Base-by-base conservation (phyloP, 805 yeast genomes). In the Vanderwaltozyma verrucispora region DNA sequence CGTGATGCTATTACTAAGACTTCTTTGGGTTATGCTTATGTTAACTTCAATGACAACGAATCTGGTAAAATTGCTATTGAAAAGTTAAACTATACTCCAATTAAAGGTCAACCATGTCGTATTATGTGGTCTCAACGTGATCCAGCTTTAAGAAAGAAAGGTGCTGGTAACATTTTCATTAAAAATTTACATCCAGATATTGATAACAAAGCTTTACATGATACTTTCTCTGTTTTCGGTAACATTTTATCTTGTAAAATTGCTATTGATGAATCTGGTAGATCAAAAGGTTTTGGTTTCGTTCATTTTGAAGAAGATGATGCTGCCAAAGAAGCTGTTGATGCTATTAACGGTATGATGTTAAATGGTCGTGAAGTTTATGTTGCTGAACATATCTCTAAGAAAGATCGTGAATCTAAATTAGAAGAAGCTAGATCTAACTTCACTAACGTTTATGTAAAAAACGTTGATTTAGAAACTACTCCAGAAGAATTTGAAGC, bases 51-150 rank as follows among this genome's bases (percentile, higher is more conserved):
- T 71, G 77, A 80, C 65, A 68, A 74, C 51, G 83, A 74, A 47
- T 96, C 92, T 60, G 97, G 95, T 60, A 87, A 80, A 69, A 79
- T 74, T 60, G 98, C 98, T 46, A 72, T 92, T 63, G 94, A 87
- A 62, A 92, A 86, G 68, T 77, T 92, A 68, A 92, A 89, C 85
- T 92, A 92, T 74, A 68, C 87, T 42, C 77, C 77, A 57, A 79
- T 92, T 69, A 88, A 88, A 67, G 96, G 96, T 60, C 85, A 81
- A 60, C 87, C 96, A 57, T 87, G 96, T 71, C 86, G 98, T 69
- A 89, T 92, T 72, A 92, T 92, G 97, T 87, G 97, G 96, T 87
- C 96, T 51, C 97, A 92, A 74, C 86, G 97, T 71, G 97, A 92
- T 65, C 97, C 98, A 49, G 75, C 95, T 45, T 65, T 79, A 57